Conservation (phyloP, 768 basidiomycete genomes). For the Mycena epipterygia region DNA sequence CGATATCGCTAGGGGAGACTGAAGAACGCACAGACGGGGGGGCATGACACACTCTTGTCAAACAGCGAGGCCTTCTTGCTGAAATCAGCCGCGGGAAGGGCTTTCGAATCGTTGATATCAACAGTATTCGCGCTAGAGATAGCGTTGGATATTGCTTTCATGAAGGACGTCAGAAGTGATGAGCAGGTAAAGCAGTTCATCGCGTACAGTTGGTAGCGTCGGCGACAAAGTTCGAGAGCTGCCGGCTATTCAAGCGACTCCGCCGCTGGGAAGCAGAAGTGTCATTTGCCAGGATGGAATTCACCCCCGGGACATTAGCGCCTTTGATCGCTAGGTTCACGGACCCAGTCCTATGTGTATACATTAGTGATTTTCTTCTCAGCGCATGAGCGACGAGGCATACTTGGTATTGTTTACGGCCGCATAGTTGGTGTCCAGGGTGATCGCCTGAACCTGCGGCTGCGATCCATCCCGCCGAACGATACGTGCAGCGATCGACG, state of each 20-base stretch:
- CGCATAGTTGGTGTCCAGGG: conserved; percentile 46
- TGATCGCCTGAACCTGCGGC: conserved; percentile 42
- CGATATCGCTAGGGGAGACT: not conserved
- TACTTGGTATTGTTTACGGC: conserved; percentile 34
- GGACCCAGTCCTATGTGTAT: conserved; percentile 12
- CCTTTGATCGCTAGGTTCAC: conserved; percentile 22
- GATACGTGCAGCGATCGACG: conserved; percentile 31
- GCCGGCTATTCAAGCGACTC: conserved; percentile 5
- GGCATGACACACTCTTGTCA: conserved; percentile 39
- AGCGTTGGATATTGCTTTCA: conserved; percentile 13
- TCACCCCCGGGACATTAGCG: conserved; percentile 23
- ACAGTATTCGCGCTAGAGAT: conserved; percentile 41
- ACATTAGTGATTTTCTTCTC: no score
- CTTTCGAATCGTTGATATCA: conserved; percentile 47
- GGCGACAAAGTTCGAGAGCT: not conserved
- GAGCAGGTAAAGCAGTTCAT: not conserved
- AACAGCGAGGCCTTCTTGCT: conserved; percentile 49
- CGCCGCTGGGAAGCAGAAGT: conserved; percentile 2
- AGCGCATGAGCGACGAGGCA: not conserved
- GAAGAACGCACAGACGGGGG: conserved; percentile 28
- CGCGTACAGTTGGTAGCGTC: conserved; percentile 8
- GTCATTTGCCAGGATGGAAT: not conserved
- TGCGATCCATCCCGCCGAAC: conserved; percentile 36
- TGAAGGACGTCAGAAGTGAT: no score
- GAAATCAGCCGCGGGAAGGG: conserved; percentile 49